Percentiles rank a stretch among this genome's conserved stretches.
These are phyloP conservation scores for Globisporangium spinosum DNA, from an alignment of 352 stramenopile species.

Conservation along the genomic window DNA sequence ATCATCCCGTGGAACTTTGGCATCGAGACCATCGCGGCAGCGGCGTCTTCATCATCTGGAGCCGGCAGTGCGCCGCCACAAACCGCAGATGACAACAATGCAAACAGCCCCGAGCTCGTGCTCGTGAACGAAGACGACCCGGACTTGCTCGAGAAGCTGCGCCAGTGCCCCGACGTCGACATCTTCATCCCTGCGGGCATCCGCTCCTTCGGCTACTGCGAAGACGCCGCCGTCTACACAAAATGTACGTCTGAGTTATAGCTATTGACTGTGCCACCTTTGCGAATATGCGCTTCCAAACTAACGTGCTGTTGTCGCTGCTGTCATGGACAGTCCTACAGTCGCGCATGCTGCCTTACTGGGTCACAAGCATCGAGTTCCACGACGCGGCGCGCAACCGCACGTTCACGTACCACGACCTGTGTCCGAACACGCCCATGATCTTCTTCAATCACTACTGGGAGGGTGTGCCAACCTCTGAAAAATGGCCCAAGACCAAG, in stretches of 20 bases:
- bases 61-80: background rate
- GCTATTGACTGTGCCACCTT: background rate
- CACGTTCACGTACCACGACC: conserved; percentile 43
- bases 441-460: conserved; percentile 66
- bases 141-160: conserved; percentile 39
- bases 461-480: conserved; percentile 24
- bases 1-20: conserved; percentile 32
- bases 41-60: background rate
- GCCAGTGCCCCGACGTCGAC: conserved; percentile 55
- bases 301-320: background rate
- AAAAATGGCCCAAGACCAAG: conserved; percentile 34
- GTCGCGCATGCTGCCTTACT: conserved; percentile 40
- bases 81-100: conserved; percentile 15
- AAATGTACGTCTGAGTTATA: conserved; percentile 37
- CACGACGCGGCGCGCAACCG: conserved; percentile 23
- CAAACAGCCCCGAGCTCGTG: conserved; percentile 19
- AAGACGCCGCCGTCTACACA: conserved; percentile 57
- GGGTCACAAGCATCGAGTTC: conserved; percentile 40
- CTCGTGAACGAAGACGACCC: conserved; percentile 24
- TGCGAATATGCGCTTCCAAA: background rate
- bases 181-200: conserved; percentile 52
- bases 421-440: conserved; percentile 47
- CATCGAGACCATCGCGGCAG: conserved; percentile 12
- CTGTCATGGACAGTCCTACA: conserved; percentile 27
- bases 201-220: conserved; percentile 60